Evolutionary conservation across 2,329 filamentous ascomycete genomes (phyloP), one percentile per base, ranked within the genome.

Genomic region (Myriangium duriaei): DNA sequence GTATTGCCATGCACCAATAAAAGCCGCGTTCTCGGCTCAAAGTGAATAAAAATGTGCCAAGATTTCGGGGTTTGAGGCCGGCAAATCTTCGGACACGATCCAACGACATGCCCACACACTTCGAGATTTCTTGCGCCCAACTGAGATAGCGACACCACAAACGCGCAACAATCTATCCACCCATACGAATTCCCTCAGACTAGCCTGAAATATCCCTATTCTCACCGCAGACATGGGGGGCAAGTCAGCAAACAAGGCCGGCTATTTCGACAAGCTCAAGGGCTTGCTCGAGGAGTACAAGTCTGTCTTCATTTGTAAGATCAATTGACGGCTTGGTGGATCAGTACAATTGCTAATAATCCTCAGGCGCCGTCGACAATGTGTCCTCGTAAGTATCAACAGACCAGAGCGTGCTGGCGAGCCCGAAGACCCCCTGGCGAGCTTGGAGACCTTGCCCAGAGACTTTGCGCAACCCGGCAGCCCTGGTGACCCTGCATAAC

Each of bases 211-310:
- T 32, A 45, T 46, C 42, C 40, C 39, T 42, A 37, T 37, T 42
- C 43, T 45, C 43, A 37, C 41, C 41, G 38, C 24, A 47, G 45
- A 45, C 39, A 59, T 59, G 56, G 56, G 56, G 52, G 56, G 56
- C 86, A 95, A 84, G 74, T 74, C 82, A 60, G 75, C 72, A 61
- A 87, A 80, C 79, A 98, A 96, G 79, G 76, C 84, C 66, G 82
- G 67, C 66, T 94, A 98, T 79, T 98, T 98, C 76, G 88, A 95
- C 69, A 96, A 96, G 86, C 86, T 98, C 67, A 93, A 95, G 81
- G 67, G 67, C 68, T 79, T 96, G 66, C 81, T 98, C 66, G 84
- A 96, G 74, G 80, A 86, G 66, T 96, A 92, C 81, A 78, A 77
- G 67, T 88, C 82, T 61, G 82, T 96, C 73, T 96, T 98, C 84